Percentiles rank a stretch among this genome's conserved stretches.
Conservation (phyloP, 768 basidiomycete genomes). For the Russula vinacea region DNA sequence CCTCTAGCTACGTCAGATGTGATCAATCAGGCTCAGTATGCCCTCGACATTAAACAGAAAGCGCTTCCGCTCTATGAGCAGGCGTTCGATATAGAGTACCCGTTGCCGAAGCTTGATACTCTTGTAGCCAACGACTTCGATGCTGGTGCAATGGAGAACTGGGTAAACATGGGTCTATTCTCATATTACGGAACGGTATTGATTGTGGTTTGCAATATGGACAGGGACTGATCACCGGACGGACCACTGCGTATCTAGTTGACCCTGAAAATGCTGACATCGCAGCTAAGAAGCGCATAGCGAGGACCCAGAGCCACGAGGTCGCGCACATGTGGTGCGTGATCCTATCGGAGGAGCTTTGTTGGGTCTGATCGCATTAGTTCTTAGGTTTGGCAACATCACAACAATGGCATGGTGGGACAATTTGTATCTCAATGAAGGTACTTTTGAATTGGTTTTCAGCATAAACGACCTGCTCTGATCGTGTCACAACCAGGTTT, state of each 20-base stretch:
- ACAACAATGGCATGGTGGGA: constrained; percentile 95
- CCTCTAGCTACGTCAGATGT: constrained; percentile 69
- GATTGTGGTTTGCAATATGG: background rate
- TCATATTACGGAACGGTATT: background rate
- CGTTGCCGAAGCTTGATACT: constrained; percentile 92
- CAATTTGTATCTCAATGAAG: constrained; percentile 79
- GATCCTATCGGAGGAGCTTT: background rate
- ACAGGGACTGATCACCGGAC: constrained; percentile 81
- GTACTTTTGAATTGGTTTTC: constrained; percentile 48
- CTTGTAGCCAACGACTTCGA: constrained; percentile 90
- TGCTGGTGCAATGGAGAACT: constrained; percentile 90
- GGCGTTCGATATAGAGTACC: constrained; percentile 88
- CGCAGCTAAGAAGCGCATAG: constrained; percentile 74
- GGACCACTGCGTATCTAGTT: constrained; percentile 75
- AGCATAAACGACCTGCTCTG: constrained; percentile 4
- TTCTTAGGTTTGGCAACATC: constrained; percentile 85
- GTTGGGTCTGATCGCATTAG: background rate
- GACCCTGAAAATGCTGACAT: constrained; percentile 75
- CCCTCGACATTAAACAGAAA: constrained; percentile 78
- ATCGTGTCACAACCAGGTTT: constrained; percentile 62
- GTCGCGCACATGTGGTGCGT: constrained; percentile 77
- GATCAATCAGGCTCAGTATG: constrained; percentile 81
- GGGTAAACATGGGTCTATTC: constrained; percentile 42
- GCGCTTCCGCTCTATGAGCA: constrained; percentile 89
- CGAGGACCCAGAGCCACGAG: constrained; percentile 78